phyloP scores from a whole-genome alignment of 169 alveolate species.

The Theileria parva region DNA sequence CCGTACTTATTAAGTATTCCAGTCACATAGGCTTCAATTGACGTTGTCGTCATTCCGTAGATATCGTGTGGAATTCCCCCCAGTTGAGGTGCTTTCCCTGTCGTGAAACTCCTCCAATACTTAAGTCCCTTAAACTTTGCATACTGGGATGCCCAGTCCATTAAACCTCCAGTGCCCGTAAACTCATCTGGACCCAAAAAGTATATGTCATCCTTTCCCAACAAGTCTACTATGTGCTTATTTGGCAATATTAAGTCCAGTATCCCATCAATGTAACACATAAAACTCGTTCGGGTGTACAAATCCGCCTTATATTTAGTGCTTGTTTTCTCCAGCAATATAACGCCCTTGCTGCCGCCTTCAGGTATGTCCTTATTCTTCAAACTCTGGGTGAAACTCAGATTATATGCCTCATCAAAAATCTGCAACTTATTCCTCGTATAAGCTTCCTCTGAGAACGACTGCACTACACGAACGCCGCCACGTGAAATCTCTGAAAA shows the following conservation, averaged over 20 bases:
- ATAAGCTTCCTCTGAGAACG: slow-evolving; percentile 74
- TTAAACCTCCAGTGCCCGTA: slow-evolving; percentile 82
- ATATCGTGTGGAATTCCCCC: slow-evolving; percentile 89
- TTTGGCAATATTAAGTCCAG: slow-evolving; percentile 63
- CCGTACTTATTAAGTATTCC: slow-evolving; percentile 67
- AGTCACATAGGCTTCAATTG: slow-evolving; percentile 68
- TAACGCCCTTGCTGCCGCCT: slow-evolving; percentile 84
- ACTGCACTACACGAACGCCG: slow-evolving; percentile 80
- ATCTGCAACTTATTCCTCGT: slow-evolving; percentile 71
- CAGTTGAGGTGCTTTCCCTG: slow-evolving; percentile 81
- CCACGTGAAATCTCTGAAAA: slow-evolving; percentile 81
- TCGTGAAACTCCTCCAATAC: slow-evolving; percentile 84
- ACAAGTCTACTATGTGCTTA: slow-evolving; percentile 62
- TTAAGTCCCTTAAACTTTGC: slow-evolving; percentile 73
- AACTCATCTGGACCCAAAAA: slow-evolving; percentile 80
- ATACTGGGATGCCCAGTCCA: slow-evolving; percentile 84
- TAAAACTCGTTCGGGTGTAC: slow-evolving; percentile 64
- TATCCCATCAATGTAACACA: slow-evolving; percentile 72
- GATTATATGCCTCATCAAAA: slow-evolving; percentile 82
- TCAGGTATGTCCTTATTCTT: slow-evolving; percentile 84
- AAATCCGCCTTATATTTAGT: slow-evolving; percentile 38
- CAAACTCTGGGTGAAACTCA: slow-evolving; percentile 78
- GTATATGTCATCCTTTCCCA: slow-evolving; percentile 57
- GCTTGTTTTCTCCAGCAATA: slow-evolving; percentile 67
- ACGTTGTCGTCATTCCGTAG: slow-evolving; percentile 86